A percentile compares a stretch with the other conserved stretches of the same genome.
phyloP scores from a whole-genome alignment of 2,329 filamentous ascomycete genomes.

The Ophiocordyceps unilateralis region DNA sequence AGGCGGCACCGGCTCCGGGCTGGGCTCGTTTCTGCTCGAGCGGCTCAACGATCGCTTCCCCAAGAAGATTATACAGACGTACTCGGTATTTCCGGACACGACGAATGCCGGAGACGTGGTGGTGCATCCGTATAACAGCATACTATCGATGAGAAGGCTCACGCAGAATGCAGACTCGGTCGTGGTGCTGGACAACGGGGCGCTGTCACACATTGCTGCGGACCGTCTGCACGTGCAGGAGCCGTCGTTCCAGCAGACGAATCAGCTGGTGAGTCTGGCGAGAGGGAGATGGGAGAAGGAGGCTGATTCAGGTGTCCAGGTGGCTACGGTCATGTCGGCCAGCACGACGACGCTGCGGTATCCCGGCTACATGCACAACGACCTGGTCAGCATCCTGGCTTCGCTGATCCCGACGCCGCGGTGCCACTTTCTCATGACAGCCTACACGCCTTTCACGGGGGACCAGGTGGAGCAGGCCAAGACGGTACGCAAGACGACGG shows the following conservation, averaged over 20 bases:
- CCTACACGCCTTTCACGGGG: slow-evolving; percentile 93
- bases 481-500: slow-evolving; percentile 94
- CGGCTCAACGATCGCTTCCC: slow-evolving; percentile 93
- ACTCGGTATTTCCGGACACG: slow-evolving; percentile 94
- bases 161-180: slow-evolving; percentile 96
- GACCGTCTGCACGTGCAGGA: slow-evolving; percentile 90
- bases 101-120: slow-evolving; percentile 79
- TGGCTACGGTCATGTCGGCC: slow-evolving; percentile 96
- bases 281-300: too few relatives aligned
- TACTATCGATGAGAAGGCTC: slow-evolving; percentile 76
- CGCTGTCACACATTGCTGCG: slow-evolving; percentile 80
- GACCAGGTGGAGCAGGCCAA: slow-evolving; percentile 94
- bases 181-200: slow-evolving; percentile 91
- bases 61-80: slow-evolving; percentile 98
- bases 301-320: slow-evolving; percentile 19
- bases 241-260: slow-evolving; percentile 92
- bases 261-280: slow-evolving; percentile 53
- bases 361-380: slow-evolving; percentile 99
- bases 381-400: slow-evolving; percentile 90
- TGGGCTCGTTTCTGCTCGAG: slow-evolving; percentile 89
- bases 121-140: slow-evolving; percentile 94
- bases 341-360: slow-evolving; percentile 93
- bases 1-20: slow-evolving; percentile 86
- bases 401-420: slow-evolving; percentile 91
- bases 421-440: slow-evolving; percentile 96